These are phyloP conservation scores for Inosperma sp. DNA, from an alignment of 768 basidiomycete genomes.

Conservation along the genomic window DNA sequence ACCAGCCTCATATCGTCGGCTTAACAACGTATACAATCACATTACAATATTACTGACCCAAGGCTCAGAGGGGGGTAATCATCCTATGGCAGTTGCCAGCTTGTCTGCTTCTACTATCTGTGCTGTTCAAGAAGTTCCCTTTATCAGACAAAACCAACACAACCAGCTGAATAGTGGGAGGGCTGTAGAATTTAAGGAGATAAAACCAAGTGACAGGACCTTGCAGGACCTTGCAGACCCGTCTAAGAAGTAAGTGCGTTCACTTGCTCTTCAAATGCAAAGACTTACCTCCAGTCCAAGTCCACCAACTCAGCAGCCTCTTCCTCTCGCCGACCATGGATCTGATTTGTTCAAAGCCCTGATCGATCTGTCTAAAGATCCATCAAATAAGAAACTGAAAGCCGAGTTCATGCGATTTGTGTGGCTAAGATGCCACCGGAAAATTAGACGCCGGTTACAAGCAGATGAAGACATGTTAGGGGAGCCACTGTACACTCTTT, in stretches of 20 bases:
- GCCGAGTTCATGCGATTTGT: slow-evolving; percentile 3
- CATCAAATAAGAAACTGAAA: not conserved
- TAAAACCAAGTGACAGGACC: not conserved
- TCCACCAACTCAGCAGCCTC: not conserved
- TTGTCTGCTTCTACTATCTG: not conserved
- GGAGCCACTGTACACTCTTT: not conserved
- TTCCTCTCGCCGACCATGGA: not conserved
- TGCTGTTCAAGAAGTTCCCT: not conserved
- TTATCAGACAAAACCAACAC: not conserved
- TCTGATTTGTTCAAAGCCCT: slow-evolving; percentile 3
- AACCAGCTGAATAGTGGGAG: not conserved
- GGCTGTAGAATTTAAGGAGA: not conserved
- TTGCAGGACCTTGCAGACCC: slow-evolving; percentile 1
- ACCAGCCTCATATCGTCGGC: not conserved
- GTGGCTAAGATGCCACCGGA: not conserved
- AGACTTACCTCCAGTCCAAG: not conserved
- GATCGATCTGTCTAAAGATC: slow-evolving; percentile 1
- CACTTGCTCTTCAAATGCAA: not conserved
- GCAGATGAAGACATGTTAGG: slow-evolving; percentile 1
- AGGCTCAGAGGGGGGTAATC: not conserved
- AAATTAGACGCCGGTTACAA: not conserved
- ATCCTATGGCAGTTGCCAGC: not conserved
- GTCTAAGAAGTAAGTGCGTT: slow-evolving; percentile 5
- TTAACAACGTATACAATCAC: slow-evolving; percentile 2
- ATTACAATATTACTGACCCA: slow-evolving; percentile 6